Evolutionary conservation across 192 early-diverging fungal species (phyloP).

Genomic region (Coemansia javaensis): DNA sequence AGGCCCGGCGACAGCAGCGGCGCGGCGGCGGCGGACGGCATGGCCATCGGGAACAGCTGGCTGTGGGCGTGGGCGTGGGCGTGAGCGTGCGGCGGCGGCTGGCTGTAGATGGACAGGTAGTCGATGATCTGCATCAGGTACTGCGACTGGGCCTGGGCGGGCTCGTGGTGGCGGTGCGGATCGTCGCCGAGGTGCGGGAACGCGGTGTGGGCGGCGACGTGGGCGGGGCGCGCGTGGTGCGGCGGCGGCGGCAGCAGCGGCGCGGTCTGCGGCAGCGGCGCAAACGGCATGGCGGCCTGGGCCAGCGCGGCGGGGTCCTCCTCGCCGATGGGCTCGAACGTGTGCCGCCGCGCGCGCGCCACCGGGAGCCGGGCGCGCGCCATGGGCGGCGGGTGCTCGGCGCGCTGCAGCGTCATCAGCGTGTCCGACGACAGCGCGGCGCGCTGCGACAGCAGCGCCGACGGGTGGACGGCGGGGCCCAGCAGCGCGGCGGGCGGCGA

Average conservation of each 20-base stretch:
- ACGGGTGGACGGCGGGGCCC: neutral
- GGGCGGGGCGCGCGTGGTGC: neutral
- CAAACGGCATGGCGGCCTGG: slow-evolving; percentile 1
- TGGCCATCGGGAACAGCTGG: slow-evolving; percentile 12
- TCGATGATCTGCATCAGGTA: slow-evolving; percentile 50
- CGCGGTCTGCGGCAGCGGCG: neutral
- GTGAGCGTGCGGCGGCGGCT: slow-evolving; percentile 7
- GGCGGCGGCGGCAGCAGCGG: neutral
- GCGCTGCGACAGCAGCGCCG: slow-evolving; percentile 11
- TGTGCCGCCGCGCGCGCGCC: slow-evolving; percentile 20
- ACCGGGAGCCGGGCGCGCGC: slow-evolving; percentile 7
- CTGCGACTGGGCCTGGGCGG: slow-evolving; percentile 30
- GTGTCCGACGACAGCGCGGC: slow-evolving; percentile 17
- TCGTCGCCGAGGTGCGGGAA: slow-evolving; percentile 46
- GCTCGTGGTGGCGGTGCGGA: slow-evolving; percentile 9
- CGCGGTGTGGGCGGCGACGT: slow-evolving; percentile 6
- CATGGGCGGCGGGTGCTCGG: neutral
- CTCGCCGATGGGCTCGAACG: slow-evolving; percentile 47
- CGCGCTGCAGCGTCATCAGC: slow-evolving; percentile 14
- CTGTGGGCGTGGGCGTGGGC: neutral
- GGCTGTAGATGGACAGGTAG: slow-evolving; percentile 38
- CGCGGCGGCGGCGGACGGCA: neutral
- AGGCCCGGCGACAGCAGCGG: slow-evolving; percentile 7
- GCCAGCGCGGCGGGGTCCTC: slow-evolving; percentile 31
- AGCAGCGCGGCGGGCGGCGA: slow-evolving; percentile 2